Percentiles rank a stretch among this genome's conserved stretches.
phyloP scores from a whole-genome alignment of 169 alveolate species.

The Cryptosporidium xiaoi region DNA sequence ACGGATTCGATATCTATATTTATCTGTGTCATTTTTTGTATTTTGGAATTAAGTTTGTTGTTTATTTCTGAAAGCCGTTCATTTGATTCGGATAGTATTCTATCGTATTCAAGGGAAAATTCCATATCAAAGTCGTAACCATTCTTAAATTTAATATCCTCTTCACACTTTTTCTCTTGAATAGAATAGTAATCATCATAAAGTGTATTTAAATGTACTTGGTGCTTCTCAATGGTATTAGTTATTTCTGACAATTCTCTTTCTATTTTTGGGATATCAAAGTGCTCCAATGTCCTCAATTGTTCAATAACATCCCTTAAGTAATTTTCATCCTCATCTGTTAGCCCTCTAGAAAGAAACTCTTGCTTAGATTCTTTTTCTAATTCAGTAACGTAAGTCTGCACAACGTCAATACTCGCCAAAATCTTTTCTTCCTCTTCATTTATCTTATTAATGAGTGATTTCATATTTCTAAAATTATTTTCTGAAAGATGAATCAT shows the following conservation, averaged over 20 bases:
- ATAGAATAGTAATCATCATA: constrained; percentile 15
- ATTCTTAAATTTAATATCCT: neutral
- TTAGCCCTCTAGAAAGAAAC: constrained; percentile 51
- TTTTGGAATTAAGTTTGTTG: constrained; percentile 19
- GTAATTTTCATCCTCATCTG: neutral
- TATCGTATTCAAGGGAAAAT: constrained; percentile 6
- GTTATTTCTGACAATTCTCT: constrained; percentile 7
- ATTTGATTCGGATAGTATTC: constrained; percentile 6
- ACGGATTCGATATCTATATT: neutral
- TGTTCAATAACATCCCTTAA: constrained; percentile 16
- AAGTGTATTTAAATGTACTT: constrained; percentile 40
- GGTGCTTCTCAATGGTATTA: constrained; percentile 18
- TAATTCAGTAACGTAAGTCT: constrained; percentile 26
- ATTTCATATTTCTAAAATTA: constrained; percentile 34
- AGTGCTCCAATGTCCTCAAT: constrained; percentile 21
- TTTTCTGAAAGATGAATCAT: constrained; percentile 61
- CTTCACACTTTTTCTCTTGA: constrained; percentile 48
- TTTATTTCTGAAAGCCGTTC: neutral
- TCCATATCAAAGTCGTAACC: neutral
- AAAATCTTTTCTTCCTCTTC: constrained; percentile 54
- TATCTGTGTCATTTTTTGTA: neutral
- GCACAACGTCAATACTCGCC: constrained; percentile 27
- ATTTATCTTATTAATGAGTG: constrained; percentile 25
- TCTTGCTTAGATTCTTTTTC: constrained; percentile 6
- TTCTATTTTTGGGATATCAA: constrained; percentile 38